A percentile compares a stretch with the other conserved stretches of the same genome.
These are phyloP conservation scores for Quercus parvula DNA, from an alignment of 306 rosid species.

Conservation along the genomic window DNA sequence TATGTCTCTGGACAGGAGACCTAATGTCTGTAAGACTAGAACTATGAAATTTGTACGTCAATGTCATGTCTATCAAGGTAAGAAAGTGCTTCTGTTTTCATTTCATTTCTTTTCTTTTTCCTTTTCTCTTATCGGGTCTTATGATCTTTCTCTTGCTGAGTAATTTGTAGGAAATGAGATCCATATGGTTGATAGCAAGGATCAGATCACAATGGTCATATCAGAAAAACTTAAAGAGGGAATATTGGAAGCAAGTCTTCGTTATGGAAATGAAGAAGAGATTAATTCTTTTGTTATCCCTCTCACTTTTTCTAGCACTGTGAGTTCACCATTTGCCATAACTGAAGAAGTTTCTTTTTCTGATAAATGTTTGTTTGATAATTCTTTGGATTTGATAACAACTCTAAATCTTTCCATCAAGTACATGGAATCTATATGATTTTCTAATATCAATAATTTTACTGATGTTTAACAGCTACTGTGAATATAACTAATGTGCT, in stretches of 20 bases:
- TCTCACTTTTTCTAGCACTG: conserved; percentile 22
- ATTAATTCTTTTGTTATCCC: neutral
- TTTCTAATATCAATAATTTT: neutral
- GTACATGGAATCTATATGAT: neutral
- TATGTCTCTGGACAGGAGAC: neutral
- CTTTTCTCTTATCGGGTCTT: neutral
- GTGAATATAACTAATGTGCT: neutral
- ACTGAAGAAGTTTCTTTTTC: neutral
- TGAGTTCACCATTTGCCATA: conserved; percentile 19
- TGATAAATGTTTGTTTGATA: neutral
- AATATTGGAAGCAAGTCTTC: conserved; percentile 8
- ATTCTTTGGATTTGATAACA: neutral
- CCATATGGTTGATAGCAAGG: conserved; percentile 10
- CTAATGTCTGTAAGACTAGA: conserved; percentile 2
- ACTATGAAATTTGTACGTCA: conserved; percentile 22
- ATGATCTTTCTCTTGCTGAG: neutral
- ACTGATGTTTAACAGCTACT: neutral
- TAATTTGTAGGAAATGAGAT: conserved; percentile 14
- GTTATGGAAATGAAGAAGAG: conserved; percentile 27
- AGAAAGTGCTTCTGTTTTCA: neutral
- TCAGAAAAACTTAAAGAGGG: conserved; percentile 12
- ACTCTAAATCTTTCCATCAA: neutral
- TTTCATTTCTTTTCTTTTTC: neutral
- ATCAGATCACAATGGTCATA: conserved; percentile 26
- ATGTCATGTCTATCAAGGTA: conserved; percentile 17